These are phyloP conservation scores for Phalaenopsis equestris DNA, from an alignment of 106 monocot genomes.

Conservation along the genomic window DNA sequence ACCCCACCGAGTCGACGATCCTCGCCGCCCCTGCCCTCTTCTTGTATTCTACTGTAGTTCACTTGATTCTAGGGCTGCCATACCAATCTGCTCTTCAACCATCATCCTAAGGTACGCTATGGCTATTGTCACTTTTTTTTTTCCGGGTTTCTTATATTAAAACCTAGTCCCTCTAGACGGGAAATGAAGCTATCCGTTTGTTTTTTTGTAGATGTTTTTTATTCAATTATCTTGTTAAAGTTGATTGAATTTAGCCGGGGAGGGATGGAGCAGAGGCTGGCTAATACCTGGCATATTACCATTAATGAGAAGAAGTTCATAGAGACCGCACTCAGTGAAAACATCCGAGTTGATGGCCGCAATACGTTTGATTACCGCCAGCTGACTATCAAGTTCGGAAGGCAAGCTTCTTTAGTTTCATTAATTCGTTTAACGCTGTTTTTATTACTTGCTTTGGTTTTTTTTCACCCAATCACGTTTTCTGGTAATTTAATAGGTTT, in stretches of 20 bases:
- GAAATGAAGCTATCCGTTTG: background rate
- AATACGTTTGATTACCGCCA: constrained; percentile 68
- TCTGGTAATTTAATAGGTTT: background rate
- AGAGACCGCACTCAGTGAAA: constrained; percentile 41
- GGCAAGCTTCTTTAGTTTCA: constrained; percentile 9
- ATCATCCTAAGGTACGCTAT: background rate
- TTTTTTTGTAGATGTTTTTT: background rate
- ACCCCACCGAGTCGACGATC: too few species aligned
- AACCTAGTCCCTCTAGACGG: background rate
- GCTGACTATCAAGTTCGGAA: constrained; percentile 67
- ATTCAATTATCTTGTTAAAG: background rate
- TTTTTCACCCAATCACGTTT: background rate
- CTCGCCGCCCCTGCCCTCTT: background rate
- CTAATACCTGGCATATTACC: constrained; percentile 38
- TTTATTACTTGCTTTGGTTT: background rate
- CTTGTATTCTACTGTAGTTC: background rate
- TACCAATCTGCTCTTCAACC: background rate
- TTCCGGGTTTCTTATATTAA: background rate
- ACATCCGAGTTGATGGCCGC: constrained; percentile 80
- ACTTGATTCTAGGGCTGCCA: background rate
- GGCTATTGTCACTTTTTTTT: background rate
- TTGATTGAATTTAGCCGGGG: background rate
- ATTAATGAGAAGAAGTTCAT: constrained; percentile 92
- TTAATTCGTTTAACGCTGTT: background rate
- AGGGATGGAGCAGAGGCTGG: constrained; percentile 10